Conservation (phyloP, 257 asterid genomes). For the Apocynum venetum region DNA sequence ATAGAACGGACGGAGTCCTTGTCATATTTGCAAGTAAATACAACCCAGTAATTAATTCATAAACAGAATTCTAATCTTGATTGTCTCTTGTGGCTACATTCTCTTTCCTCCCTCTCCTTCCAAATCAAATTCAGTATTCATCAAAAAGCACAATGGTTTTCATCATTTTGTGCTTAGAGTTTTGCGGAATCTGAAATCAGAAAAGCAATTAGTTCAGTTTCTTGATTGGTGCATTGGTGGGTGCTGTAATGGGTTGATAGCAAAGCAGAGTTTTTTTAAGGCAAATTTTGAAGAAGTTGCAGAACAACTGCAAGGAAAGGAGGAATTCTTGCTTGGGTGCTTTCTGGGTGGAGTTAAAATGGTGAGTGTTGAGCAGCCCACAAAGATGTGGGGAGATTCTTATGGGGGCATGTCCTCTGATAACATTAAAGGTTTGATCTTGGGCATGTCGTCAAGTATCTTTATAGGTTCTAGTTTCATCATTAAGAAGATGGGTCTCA, state of each 20-base stretch:
- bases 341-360: conserved; percentile 3
- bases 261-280: not conserved
- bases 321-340: not conserved
- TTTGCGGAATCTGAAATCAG: not conserved
- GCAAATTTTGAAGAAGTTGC: conserved; percentile 2
- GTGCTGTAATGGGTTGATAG: not conserved
- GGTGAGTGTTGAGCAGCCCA: conserved; percentile 20
- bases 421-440: conserved; percentile 64
- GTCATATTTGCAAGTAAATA: not conserved
- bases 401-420: conserved; percentile 65
- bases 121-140: not conserved
- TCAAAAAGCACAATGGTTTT: not conserved
- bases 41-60: not conserved
- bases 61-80: not conserved
- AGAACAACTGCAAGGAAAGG: not conserved
- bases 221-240: not conserved
- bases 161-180: not conserved
- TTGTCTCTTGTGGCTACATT: not conserved
- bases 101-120: not conserved
- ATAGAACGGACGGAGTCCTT: not conserved
- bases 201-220: not conserved
- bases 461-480: conserved; percentile 85
- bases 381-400: conserved; percentile 13
- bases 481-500: conserved; percentile 80
- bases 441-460: conserved; percentile 74